Evolutionary conservation across 2,329 filamentous ascomycete species (phyloP).

Genomic region (Venturia aucupariae): DNA sequence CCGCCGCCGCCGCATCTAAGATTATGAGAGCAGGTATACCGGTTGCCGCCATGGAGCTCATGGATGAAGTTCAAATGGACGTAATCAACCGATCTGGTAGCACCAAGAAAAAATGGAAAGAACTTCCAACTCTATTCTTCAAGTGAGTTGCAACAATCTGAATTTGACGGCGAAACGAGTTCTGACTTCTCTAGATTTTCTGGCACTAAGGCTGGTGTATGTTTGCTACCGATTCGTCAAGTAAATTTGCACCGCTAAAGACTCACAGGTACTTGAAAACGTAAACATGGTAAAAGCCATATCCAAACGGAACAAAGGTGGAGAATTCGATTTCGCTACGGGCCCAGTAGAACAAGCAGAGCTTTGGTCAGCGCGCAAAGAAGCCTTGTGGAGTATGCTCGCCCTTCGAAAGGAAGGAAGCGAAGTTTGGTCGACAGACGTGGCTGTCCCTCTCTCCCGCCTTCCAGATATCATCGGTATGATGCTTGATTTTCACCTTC

Average conservation of each 20-base stretch:
- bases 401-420: conserved; percentile 45
- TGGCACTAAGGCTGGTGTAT: conserved; percentile 58
- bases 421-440: conserved; percentile 54
- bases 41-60: conserved; percentile 71
- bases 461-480: conserved; percentile 56
- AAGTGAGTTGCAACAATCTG: conserved; percentile 41
- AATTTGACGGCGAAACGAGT: background rate
- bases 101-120: conserved; percentile 64
- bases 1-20: conserved; percentile 62
- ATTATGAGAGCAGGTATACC: conserved; percentile 69
- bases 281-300: conserved; percentile 60
- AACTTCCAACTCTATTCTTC: conserved; percentile 71
- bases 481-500: conserved; percentile 11
- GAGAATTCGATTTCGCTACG: conserved; percentile 47
- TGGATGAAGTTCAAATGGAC: conserved; percentile 82
- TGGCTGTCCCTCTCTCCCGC: conserved; percentile 64
- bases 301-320: conserved; percentile 49
- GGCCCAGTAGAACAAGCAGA: conserved; percentile 44
- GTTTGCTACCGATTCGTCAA: conserved; percentile 23
- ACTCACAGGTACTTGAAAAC: conserved; percentile 54
- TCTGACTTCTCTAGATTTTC: conserved; percentile 46
- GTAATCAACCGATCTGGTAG: conserved; percentile 68
- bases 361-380: conserved; percentile 52
- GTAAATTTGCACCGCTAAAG: background rate
- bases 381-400: conserved; percentile 53